These are phyloP conservation scores for Triticum timopheevii DNA, from an alignment of 176 grass and related monocot species.

Conservation along the genomic window DNA sequence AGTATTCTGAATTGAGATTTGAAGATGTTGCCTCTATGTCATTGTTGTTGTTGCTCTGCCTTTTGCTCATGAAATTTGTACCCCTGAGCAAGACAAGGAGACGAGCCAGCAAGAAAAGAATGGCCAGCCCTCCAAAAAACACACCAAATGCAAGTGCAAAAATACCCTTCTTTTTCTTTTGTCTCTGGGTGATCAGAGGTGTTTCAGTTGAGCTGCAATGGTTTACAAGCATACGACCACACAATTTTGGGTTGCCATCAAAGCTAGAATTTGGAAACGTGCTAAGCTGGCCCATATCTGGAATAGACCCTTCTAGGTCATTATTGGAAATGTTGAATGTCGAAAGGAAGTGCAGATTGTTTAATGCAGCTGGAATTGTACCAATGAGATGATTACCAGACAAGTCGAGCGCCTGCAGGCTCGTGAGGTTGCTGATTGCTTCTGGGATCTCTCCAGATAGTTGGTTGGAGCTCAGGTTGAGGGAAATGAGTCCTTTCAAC, in stretches of 20 bases:
- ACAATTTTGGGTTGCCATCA: constrained; percentile 51
- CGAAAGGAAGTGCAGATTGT: constrained; percentile 46
- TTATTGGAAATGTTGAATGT: constrained; percentile 49
- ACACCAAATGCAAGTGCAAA: constrained; percentile 41
- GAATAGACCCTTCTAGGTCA: constrained; percentile 45
- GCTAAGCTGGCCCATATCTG: constrained; percentile 40
- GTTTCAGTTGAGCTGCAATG: constrained; percentile 12
- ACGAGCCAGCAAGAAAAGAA: constrained; percentile 35
- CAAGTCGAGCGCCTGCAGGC: constrained; percentile 38
- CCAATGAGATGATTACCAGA: constrained; percentile 49
- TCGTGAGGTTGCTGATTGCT: constrained; percentile 16
- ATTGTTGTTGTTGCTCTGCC: neutral
- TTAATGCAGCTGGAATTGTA: constrained; percentile 25
- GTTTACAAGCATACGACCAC: constrained; percentile 37
- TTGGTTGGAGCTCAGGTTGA: constrained; percentile 41
- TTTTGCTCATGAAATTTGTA: neutral
- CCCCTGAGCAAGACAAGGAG: neutral
- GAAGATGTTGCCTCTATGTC: neutral
- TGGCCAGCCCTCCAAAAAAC: constrained; percentile 27
- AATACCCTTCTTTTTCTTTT: neutral
- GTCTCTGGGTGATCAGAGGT: neutral
- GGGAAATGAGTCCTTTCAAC: constrained; percentile 28
- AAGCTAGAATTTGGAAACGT: constrained; percentile 49
- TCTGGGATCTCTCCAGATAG: constrained; percentile 40
- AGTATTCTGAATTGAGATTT: constrained; percentile 25